phyloP scores from a whole-genome alignment of 805 yeast species.

The Candida andamanensis region DNA sequence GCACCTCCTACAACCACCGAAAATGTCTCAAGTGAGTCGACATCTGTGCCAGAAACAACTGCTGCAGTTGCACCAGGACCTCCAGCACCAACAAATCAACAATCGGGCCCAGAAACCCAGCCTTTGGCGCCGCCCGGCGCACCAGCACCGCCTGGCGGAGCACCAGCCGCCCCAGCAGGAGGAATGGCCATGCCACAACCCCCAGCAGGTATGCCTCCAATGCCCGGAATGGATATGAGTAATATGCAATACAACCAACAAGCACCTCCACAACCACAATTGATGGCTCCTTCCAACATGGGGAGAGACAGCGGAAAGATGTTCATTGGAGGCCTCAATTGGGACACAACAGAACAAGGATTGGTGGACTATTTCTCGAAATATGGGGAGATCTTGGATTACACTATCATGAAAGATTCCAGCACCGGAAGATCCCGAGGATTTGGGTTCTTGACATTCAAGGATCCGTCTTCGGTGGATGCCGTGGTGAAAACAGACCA shows the following conservation, averaged over 20 bases:
- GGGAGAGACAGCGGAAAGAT: slow-evolving; percentile 75
- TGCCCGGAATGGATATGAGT: slow-evolving; percentile 10
- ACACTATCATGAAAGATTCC: slow-evolving; percentile 89
- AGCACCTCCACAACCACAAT: slow-evolving; percentile 12
- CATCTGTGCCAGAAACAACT: slow-evolving; percentile 4
- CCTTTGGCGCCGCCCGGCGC: slow-evolving; percentile 1
- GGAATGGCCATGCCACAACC: slow-evolving; percentile 5
- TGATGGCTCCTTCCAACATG: slow-evolving; percentile 22
- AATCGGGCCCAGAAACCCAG: slow-evolving; percentile 1
- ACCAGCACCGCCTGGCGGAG: slow-evolving; percentile 1
- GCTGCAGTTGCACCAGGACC: slow-evolving; percentile 9
- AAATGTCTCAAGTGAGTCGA: slow-evolving; percentile 4
- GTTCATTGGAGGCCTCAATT: slow-evolving; percentile 95
- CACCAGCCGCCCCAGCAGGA: slow-evolving; percentile 5
- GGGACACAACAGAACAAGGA: slow-evolving; percentile 94
- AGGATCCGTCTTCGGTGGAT: slow-evolving; percentile 75
- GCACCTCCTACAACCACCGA: slow-evolving; percentile 1
- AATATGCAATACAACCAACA: slow-evolving; percentile 11
- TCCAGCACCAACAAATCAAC: slow-evolving; percentile 3
- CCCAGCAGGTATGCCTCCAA: slow-evolving; percentile 4
- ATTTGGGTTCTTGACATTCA: slow-evolving; percentile 88
- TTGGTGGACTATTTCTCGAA: slow-evolving; percentile 76
- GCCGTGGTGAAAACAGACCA: slow-evolving; percentile 83
- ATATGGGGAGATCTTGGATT: slow-evolving; percentile 83
- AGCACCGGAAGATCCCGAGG: slow-evolving; percentile 89